Base-by-base conservation (phyloP, 768 basidiomycete genomes). In the Multifurca ochricompacta region DNA sequence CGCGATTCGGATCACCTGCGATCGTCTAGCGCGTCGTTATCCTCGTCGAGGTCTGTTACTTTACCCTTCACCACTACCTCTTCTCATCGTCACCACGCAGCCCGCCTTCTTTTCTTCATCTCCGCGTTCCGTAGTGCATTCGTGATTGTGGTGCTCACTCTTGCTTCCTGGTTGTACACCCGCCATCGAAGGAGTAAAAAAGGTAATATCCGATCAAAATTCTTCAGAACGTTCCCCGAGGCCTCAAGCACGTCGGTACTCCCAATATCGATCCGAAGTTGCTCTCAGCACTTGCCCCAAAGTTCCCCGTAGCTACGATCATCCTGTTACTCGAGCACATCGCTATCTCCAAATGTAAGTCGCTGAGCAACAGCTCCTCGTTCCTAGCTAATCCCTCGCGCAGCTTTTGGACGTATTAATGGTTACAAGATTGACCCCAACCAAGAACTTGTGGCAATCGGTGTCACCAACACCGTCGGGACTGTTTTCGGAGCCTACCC, bases 401-500 rank as follows among this genome's bases (percentile, higher is more conserved):
- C 62, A 91, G 87, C 92, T 2, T 97, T 97, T 68, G 95, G 93
- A 48, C 86, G 96, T 59, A 66, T 97, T 60, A 98, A 98, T 66
- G 83, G 84, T 19, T 99, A 99, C 75, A 95, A 89, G 68, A 90
- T 91, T 61, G 80, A 90, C 56, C 90, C 93, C 2, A 91, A 91
- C 70, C 93, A 96, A 68, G 94, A 96, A 68, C 77, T 97, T 45
- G 88, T 97, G 62, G 93, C 95, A 37, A 97, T 99, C 61, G 95
- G 95, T n/a, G 91, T 98, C 18, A 88, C 92, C 16, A 95, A 95
- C 69, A 89, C 89, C 1, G 65, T 96, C 59, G 95, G 95, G 3
- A 86, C 90, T 14, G 74, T 88, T 61, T 97, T 99, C 68, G 79
- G 71, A 48, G 95, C 93, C 0, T 98, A 96, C 68, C 94, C 96